Conservation (phyloP, 2,329 filamentous ascomycete species). For the Clonostachys rhizophaga region DNA sequence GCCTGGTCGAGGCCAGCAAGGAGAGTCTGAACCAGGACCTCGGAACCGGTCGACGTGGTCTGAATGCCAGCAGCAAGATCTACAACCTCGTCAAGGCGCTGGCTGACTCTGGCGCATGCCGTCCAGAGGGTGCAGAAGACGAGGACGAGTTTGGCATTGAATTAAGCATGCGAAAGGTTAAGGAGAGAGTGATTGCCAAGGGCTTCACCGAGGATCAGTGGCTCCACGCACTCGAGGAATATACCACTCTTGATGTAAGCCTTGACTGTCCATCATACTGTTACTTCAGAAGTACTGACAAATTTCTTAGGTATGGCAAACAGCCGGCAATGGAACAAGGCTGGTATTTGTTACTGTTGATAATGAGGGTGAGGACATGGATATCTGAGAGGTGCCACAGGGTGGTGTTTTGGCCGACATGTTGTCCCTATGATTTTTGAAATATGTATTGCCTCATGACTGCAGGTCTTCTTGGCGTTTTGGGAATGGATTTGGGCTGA, state of each 20-base stretch:
- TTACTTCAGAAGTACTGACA: neutral
- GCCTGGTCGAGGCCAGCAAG: constrained; percentile 90
- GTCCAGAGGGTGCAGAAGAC: constrained; percentile 62
- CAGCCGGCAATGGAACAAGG: constrained; percentile 63
- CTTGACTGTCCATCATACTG: constrained; percentile 2
- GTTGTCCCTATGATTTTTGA: constrained; percentile 4
- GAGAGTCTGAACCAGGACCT: constrained; percentile 77
- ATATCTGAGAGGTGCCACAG: constrained; percentile 12
- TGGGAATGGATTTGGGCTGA: no score
- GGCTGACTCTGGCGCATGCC: constrained; percentile 80
- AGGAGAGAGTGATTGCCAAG: constrained; percentile 90
- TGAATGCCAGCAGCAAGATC: constrained; percentile 83
- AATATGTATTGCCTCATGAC: neutral
- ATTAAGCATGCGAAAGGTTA: constrained; percentile 81
- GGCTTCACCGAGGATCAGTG: constrained; percentile 96
- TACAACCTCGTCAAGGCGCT: constrained; percentile 91
- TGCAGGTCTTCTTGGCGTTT: neutral
- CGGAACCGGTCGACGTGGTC: constrained; percentile 55
- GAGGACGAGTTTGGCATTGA: constrained; percentile 55
- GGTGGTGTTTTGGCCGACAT: neutral
- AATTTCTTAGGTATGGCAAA: constrained; percentile 68
- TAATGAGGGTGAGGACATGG: constrained; percentile 47
- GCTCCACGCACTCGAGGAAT: constrained; percentile 80
- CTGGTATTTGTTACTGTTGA: constrained; percentile 65
- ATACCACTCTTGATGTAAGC: constrained; percentile 85